Evolutionary conservation across 176 grass and related monocot species (phyloP), one percentile per base, ranked within the genome.

Genomic region (Tillandsia leiboldiana): DNA sequence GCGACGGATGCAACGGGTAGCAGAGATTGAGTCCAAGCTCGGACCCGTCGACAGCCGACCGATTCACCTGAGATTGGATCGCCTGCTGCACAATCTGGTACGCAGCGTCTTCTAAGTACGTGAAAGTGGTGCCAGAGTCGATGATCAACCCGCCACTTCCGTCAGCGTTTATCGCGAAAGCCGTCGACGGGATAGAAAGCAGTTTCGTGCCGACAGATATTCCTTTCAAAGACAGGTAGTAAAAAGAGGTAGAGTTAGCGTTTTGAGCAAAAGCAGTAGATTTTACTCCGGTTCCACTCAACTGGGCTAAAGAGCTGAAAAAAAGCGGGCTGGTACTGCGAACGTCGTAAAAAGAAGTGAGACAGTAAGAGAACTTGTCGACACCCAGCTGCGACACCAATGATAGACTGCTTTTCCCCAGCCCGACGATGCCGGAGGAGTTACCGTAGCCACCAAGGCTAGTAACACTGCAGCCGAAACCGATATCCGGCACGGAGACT

Each of bases 91-190:
- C 64, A 13, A 0, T 0, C 11, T 50, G 24, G 71, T 81, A 81
- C 9, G 28, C 72, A 4, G 54, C 70, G 22, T 81, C 65, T 2
- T 3, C 23, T 9, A 81, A 64, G 72, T 3, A 75, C 4, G 78
- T 51, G 8, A 75, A 11, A 2, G 64, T 75, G 17, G 79, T 75
- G 52, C 79, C 72, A 11, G 79, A 70, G 53, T 81, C 79, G 15
- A 73, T 5, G 0, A 75, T 12, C 3, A 66, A 1, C n/a, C 63
- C 51, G 2, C 0, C 1, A 0, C 1, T 24, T 1, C 72, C 64
- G 0, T 49, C 48, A n/a, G 23, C 11, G 10, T 48, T 15, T 50
- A 70, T 15, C 17, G 20, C 24, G 18, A 70, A 70, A 18, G 67
- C 48, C 10, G 15, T 50, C 10, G 26, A 8, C 26, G 67, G 23